Evolutionary conservation across 441 rosid species (phyloP).

Genomic region (Gossypium gossypioides): DNA sequence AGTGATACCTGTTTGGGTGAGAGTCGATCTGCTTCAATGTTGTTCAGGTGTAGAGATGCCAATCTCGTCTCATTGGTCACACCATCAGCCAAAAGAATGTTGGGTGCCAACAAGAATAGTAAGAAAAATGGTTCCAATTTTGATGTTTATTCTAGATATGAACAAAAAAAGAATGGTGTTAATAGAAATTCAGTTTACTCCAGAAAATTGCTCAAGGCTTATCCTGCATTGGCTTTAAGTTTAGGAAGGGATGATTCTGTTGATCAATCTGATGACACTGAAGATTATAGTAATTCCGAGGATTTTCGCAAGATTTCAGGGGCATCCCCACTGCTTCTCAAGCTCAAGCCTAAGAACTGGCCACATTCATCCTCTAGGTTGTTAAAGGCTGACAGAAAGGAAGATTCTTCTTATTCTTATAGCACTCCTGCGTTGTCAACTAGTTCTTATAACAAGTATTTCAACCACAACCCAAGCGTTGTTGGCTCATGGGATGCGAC

Average conservation of each 20-base stretch:
- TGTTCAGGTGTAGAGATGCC: slow-evolving; percentile 54
- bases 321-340: slow-evolving; percentile 59
- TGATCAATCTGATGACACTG: slow-evolving; percentile 64
- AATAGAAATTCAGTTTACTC: slow-evolving; percentile 24
- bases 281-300: slow-evolving; percentile 55
- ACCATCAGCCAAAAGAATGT: slow-evolving; percentile 31
- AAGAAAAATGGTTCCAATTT: slow-evolving; percentile 38
- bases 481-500: slow-evolving; percentile 88
- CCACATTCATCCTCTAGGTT: slow-evolving; percentile 51
- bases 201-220: slow-evolving; percentile 31
- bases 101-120: slow-evolving; percentile 42
- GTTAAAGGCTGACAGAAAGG: slow-evolving; percentile 42
- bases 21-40: slow-evolving; percentile 36
- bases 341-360: slow-evolving; percentile 59
- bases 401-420: slow-evolving; percentile 64
- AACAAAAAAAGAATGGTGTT: slow-evolving; percentile 29
- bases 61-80: slow-evolving; percentile 33
- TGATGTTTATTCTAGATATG: slow-evolving; percentile 42
- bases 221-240: slow-evolving; percentile 37
- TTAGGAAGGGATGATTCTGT: slow-evolving; percentile 38
- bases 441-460: slow-evolving; percentile 59
- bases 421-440: slow-evolving; percentile 85
- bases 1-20: slow-evolving; percentile 45
- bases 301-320: slow-evolving; percentile 44
- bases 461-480: slow-evolving; percentile 51